phyloP scores from a whole-genome alignment of 2,329 filamentous ascomycete genomes.

The Geosmithia flava region DNA sequence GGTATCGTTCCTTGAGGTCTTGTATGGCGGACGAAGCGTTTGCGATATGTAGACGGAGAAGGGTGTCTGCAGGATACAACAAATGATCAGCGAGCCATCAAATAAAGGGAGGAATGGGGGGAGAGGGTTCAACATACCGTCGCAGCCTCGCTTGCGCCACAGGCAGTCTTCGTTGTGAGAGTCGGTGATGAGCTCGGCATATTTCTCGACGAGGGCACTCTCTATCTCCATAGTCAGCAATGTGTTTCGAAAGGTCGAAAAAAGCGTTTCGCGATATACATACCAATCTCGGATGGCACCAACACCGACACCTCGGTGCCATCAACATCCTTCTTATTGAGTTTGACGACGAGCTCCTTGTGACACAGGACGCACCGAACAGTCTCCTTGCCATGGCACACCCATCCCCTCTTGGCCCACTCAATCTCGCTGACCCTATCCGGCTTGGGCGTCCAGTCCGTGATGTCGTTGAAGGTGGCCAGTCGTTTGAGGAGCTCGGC shows the following conservation, averaged over 20 bases:
- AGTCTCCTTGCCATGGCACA: constrained; percentile 70
- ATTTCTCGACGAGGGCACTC: constrained; percentile 63
- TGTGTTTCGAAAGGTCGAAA: neutral
- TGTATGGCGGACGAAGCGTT: constrained; percentile 47
- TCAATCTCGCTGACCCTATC: constrained; percentile 75
- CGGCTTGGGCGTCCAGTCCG: constrained; percentile 88
- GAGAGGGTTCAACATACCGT: constrained; percentile 38
- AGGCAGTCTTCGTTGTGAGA: constrained; percentile 73
- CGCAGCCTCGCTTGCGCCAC: constrained; percentile 81
- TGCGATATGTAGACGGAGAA: constrained; percentile 50
- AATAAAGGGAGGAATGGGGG: neutral
- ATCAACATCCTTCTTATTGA: constrained; percentile 48
- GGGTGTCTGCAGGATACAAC: constrained; percentile 29
- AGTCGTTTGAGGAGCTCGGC: constrained; percentile 69
- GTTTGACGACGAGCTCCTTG: constrained; percentile 70
- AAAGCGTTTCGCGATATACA: constrained; percentile 2
- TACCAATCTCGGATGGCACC: constrained; percentile 46
- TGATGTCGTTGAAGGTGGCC: constrained; percentile 81
- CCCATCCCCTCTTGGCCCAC: constrained; percentile 92
- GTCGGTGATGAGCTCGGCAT: constrained; percentile 57
- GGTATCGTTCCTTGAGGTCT: constrained; percentile 50
- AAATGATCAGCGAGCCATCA: neutral
- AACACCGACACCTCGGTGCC: constrained; percentile 40
- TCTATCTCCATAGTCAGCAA: constrained; percentile 22
- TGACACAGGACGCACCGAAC: constrained; percentile 80